Conservation (phyloP, 192 early-diverging fungal species). For the Backusella luteola region DNA sequence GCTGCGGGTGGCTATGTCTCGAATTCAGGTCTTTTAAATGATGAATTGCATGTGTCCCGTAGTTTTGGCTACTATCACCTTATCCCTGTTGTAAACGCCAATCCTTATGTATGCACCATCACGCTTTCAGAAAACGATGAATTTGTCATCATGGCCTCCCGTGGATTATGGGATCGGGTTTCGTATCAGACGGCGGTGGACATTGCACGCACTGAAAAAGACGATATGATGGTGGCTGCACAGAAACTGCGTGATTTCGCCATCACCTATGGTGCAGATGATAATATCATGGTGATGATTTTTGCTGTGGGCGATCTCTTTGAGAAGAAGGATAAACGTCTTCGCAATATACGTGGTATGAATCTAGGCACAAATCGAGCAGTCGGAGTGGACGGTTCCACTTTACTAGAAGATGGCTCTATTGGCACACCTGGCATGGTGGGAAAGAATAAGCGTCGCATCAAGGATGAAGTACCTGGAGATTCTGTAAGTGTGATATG, state of each 20-base stretch:
- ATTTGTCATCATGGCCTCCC: slow-evolving; percentile 72
- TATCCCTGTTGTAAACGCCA: slow-evolving; percentile 79
- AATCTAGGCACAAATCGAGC: slow-evolving; percentile 37
- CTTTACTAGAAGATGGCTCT: slow-evolving; percentile 17
- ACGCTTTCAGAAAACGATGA: slow-evolving; percentile 80
- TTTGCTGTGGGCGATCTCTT: slow-evolving; percentile 83
- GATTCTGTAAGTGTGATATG: slow-evolving; percentile 39
- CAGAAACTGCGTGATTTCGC: slow-evolving; percentile 87
- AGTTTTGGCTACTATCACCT: slow-evolving; percentile 87
- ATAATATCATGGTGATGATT: slow-evolving; percentile 85
- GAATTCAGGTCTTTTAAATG: slow-evolving; percentile 71
- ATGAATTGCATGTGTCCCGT: slow-evolving; percentile 69
- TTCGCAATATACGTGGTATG: slow-evolving; percentile 38
- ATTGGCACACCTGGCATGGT: neutral
- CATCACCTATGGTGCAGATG: slow-evolving; percentile 73
- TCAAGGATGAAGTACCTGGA: slow-evolving; percentile 41
- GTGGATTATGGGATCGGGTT: slow-evolving; percentile 75
- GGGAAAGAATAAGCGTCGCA: slow-evolving; percentile 38
- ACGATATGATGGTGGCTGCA: slow-evolving; percentile 70
- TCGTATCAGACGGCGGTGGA: slow-evolving; percentile 81
- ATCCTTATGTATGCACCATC: slow-evolving; percentile 71
- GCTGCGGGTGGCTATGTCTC: slow-evolving; percentile 80
- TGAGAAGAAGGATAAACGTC: slow-evolving; percentile 30
- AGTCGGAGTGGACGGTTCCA: slow-evolving; percentile 6
- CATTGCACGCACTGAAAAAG: slow-evolving; percentile 78